Evolutionary conservation across 208 protist species (phyloP), one percentile per base, ranked within the genome.

Genomic region (Sergeia podlipaevii): DNA sequence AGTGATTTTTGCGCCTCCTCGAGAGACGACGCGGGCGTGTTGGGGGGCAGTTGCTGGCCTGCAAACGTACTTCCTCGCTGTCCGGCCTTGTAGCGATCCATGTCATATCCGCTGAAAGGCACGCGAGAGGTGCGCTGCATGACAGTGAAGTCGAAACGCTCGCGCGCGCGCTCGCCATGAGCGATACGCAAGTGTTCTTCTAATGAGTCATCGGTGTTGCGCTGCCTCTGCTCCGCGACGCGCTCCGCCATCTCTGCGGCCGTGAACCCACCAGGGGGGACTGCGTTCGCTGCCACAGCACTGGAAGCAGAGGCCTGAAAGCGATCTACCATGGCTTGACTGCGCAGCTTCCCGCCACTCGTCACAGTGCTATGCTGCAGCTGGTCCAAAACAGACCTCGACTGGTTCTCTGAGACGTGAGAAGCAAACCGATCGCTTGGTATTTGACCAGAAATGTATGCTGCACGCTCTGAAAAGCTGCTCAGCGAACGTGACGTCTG

Each of bases 61-160:
- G 74, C 83, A 36, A 86, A 85, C 15, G 80, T 65, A 11, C 71
- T 84, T n/a, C 87, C 87, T 32, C 74, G 64, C 38, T 75, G 80
- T 73, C 90, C 80, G 10, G 88, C 88, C 8, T 56, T 41, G 46
- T 60, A 74, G n/a, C 88, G 77, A 46, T 91, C 88, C 65, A 75
- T 82, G 54, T 95, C 88, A 65, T 95, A 95, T n/a, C 88, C 88
- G 33, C 75, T 37, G 58, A 95, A 95, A 10, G 67, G 78, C 4
- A 83, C 32, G 11, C 81, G 73, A 0, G 72, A 28, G 30, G 55
- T 70, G 28, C 88, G 80, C 70, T 95, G 84, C 66, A 85, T 46
- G n/a, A 89, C 49, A 20, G 61, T 68, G 61, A 91, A 90, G 60
- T 95, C 81, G 45, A 74, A 83, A 17, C 77, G 83, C 74, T 95